A percentile compares a stretch with the other conserved stretches of the same genome.
Evolutionary conservation across 257 asterid genomes (phyloP).

Genomic region (Cynanchum wilfordii): DNA sequence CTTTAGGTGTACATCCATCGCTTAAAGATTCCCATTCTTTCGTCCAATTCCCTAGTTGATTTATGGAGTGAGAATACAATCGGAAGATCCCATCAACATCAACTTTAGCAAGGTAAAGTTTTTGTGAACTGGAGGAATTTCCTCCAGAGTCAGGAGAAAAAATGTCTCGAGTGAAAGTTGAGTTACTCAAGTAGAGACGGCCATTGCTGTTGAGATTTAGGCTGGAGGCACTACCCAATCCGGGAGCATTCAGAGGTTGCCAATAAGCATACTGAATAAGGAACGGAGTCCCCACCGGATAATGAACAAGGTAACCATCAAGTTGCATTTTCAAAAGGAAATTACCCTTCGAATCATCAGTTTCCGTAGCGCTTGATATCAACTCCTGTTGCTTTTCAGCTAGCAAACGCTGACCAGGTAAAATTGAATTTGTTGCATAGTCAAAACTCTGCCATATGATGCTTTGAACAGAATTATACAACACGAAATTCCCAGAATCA

Average conservation of each 20-base stretch:
- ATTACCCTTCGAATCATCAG: slow-evolving; percentile 21
- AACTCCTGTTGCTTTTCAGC: slow-evolving; percentile 16
- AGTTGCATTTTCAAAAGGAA: slow-evolving; percentile 40
- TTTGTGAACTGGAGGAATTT: neutral
- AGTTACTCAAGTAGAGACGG: slow-evolving; percentile 38
- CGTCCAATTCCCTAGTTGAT: slow-evolving; percentile 19
- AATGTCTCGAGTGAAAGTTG: slow-evolving; percentile 5
- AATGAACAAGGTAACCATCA: slow-evolving; percentile 53
- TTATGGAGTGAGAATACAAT: slow-evolving; percentile 32
- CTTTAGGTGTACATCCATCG: slow-evolving; percentile 36
- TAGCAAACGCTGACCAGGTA: slow-evolving; percentile 33
- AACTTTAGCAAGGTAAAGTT: slow-evolving; percentile 28
- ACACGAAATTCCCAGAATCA: slow-evolving; percentile 50
- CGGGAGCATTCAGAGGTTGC: neutral
- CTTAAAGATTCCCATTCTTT: slow-evolving; percentile 14
- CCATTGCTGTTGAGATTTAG: slow-evolving; percentile 34
- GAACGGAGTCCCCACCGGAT: slow-evolving; percentile 18
- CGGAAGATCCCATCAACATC: slow-evolving; percentile 46
- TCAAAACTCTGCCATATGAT: slow-evolving; percentile 54
- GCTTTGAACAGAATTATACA: slow-evolving; percentile 19
- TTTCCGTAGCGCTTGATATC: slow-evolving; percentile 34
- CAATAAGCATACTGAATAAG: slow-evolving; percentile 22
- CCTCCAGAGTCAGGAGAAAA: slow-evolving; percentile 22
- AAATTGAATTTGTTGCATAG: slow-evolving; percentile 41
- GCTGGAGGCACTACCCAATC: slow-evolving; percentile 19